Percentiles rank a stretch among this genome's conserved stretches.
phyloP scores from a whole-genome alignment of 148 eudicot genomes.

The Spergularia marina region DNA sequence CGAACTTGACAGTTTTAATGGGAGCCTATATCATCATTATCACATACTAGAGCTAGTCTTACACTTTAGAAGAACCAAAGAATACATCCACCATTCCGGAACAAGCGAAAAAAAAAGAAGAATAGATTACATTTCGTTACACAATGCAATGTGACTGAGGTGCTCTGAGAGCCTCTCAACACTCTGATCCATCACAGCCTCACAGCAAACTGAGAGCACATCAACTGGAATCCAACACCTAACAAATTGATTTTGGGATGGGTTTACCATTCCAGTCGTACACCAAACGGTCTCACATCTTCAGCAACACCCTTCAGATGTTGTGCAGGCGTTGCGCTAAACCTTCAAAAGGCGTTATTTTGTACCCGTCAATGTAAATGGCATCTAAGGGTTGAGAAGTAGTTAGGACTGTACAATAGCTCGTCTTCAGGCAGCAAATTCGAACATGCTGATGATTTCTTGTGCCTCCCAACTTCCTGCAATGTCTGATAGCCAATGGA shows the following conservation, averaged over 20 bases:
- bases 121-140: constrained; percentile 12
- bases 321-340: background rate
- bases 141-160: constrained; percentile 8
- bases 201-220: constrained; percentile 11
- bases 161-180: constrained; percentile 9
- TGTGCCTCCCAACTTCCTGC: background rate
- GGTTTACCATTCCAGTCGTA: constrained; percentile 12
- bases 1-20: background rate
- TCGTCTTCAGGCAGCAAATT: background rate
- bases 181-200: background rate
- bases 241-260: background rate
- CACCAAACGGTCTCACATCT: background rate
- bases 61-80: constrained; percentile 4
- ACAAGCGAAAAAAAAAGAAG: background rate
- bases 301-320: background rate
- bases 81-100: constrained; percentile 11
- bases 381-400: constrained; percentile 19
- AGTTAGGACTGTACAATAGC: constrained; percentile 26
- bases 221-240: constrained; percentile 1
- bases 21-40: constrained; percentile 1
- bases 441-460: background rate
- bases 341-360: constrained; percentile 15
- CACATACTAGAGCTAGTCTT: constrained; percentile 11
- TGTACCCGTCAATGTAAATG: constrained; percentile 26
- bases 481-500: background rate